Conservation (phyloP, 345 rosid genomes). For the Eucalyptus coolabah region DNA sequence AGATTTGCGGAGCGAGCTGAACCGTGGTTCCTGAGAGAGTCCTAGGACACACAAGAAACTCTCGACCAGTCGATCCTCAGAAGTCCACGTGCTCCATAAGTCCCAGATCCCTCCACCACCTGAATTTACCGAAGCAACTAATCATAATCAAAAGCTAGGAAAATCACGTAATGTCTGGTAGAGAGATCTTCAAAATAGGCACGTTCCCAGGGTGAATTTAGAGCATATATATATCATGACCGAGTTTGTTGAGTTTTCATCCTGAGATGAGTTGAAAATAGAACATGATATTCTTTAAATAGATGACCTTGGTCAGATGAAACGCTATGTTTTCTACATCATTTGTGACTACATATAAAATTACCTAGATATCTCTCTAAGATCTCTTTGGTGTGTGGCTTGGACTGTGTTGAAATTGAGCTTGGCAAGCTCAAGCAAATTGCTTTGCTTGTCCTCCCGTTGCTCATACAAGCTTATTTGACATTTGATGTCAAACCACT, state of each 20-base stretch:
- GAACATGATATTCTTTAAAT: not conserved
- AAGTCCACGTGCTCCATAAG: constrained; percentile 24
- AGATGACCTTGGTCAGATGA: not conserved
- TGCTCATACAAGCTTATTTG: constrained; percentile 3
- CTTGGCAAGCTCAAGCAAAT: constrained; percentile 20
- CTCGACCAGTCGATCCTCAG: constrained; percentile 31
- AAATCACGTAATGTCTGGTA: not conserved
- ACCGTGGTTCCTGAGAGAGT: constrained; percentile 7
- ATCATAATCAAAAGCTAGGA: not conserved
- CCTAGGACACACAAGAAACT: constrained; percentile 39
- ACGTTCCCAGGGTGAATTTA: not conserved
- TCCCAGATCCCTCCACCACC: constrained; percentile 46
- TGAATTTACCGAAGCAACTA: not conserved
- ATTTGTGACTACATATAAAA: not conserved
- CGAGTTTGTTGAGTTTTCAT: not conserved
- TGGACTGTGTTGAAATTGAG: constrained; percentile 33
- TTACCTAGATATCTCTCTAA: constrained; percentile 26
- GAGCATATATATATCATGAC: not conserved
- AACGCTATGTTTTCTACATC: not conserved
- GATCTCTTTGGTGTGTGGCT: constrained; percentile 31
- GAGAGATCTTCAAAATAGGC: not conserved
- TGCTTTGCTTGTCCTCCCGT: not conserved
- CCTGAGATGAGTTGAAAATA: not conserved
- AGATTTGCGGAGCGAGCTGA: constrained; percentile 20
- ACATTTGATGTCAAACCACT: constrained; percentile 48